phyloP scores from a whole-genome alignment of 139 green algal genomes.

The Coelastrella sp. region DNA sequence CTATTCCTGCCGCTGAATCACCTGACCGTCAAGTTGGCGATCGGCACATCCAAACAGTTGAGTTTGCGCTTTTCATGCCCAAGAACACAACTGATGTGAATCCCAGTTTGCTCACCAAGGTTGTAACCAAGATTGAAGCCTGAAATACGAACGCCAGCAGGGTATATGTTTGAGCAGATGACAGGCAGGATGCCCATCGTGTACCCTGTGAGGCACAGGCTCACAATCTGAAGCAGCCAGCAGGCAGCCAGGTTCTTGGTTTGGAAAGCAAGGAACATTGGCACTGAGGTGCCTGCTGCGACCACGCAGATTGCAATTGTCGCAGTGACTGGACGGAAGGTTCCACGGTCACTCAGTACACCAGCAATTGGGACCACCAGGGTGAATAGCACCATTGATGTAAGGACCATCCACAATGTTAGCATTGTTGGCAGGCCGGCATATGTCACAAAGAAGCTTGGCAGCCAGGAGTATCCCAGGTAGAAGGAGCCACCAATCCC shows the following conservation, averaged over 20 bases:
- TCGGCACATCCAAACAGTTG: no score
- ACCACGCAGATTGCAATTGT: conserved; percentile 25
- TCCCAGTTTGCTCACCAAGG: neutral
- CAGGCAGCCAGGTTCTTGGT: conserved; percentile 21
- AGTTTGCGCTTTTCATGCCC: no score
- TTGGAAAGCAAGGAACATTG: conserved; percentile 45
- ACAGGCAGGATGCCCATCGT: conserved; percentile 32
- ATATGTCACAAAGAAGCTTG: conserved; percentile 26
- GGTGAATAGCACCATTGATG: conserved; percentile 35
- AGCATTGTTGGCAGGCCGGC: neutral
- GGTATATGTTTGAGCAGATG: conserved; percentile 36
- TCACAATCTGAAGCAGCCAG: conserved; percentile 27
- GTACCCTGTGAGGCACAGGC: conserved; percentile 21
- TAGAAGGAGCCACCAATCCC: conserved; percentile 41
- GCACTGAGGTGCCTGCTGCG: neutral
- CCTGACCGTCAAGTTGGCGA: no score
- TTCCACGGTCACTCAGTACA: conserved; percentile 12
- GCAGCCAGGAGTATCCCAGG: conserved; percentile 45
- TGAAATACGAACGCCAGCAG: conserved; percentile 45
- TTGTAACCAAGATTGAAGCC: conserved; percentile 47
- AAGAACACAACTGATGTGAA: neutral
- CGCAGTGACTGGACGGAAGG: neutral
- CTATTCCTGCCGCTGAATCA: no score
- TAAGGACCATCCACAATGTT: conserved; percentile 41
- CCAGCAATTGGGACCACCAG: conserved; percentile 36